Evolutionary conservation across 352 stramenopile species (phyloP).

Genomic region (Globisporangium orthogonon): DNA sequence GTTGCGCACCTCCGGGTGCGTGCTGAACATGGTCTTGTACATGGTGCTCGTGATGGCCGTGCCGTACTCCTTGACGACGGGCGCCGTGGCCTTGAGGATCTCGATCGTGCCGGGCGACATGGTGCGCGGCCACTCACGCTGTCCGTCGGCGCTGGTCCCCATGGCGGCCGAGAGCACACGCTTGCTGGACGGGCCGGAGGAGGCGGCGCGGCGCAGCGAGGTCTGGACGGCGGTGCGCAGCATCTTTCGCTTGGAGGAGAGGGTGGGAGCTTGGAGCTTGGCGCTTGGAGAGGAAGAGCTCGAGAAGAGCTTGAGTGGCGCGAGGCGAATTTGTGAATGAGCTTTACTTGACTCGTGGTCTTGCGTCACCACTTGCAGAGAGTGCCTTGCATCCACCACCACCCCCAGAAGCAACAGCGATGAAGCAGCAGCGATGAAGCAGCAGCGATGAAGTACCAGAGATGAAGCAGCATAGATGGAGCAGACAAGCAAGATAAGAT

Average conservation of each 20-base stretch:
- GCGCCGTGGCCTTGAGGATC: constrained; percentile 61
- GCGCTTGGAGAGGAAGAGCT: neutral
- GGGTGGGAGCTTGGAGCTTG: neutral
- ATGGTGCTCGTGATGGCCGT: constrained; percentile 60
- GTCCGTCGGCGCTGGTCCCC: neutral
- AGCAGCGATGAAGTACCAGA: too few relatives aligned
- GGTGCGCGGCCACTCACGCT: neutral
- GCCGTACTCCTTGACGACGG: constrained; percentile 53
- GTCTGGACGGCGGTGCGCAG: neutral
- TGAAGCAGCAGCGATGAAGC: too few relatives aligned
- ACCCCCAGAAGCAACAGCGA: too few relatives aligned
- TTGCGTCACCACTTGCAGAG: too few relatives aligned
- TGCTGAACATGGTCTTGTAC: constrained; percentile 61
- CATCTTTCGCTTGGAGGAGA: neutral
- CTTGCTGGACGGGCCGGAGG: neutral
- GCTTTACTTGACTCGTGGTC: too few relatives aligned
- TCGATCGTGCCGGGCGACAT: constrained; percentile 24
- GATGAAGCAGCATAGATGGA: too few relatives aligned
- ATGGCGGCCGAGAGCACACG: neutral
- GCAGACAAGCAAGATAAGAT: too few relatives aligned
- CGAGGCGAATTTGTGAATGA: neutral
- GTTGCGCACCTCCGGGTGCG: constrained; percentile 50
- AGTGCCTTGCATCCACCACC: too few relatives aligned
- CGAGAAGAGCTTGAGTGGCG: neutral
- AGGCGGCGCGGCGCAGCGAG: neutral